A percentile compares a stretch with the other conserved stretches of the same genome.
Evolutionary conservation across 78 protist genomes (phyloP).

Genomic region (Cavenderia fasciculata): DNA sequence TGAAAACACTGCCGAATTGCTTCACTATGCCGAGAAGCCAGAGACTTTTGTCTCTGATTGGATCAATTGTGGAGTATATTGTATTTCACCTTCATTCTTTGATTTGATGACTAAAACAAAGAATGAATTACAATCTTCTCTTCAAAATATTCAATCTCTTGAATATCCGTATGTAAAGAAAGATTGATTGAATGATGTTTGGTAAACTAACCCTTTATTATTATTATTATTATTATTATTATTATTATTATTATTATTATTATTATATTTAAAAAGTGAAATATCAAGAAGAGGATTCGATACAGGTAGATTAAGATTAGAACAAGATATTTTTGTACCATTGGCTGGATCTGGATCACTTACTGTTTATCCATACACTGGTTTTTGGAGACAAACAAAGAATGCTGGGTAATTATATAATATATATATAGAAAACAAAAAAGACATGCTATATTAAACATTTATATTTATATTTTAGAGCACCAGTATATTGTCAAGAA

Average conservation of each 20-base stretch:
- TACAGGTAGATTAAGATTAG: slow-evolving; percentile 36
- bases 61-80: slow-evolving; percentile 84
- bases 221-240: neutral
- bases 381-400: slow-evolving; percentile 75
- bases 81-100: slow-evolving; percentile 58
- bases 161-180: slow-evolving; percentile 53
- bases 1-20: slow-evolving; percentile 45
- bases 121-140: slow-evolving; percentile 15
- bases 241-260: neutral
- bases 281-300: slow-evolving; percentile 45
- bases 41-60: slow-evolving; percentile 67
- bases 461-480: neutral
- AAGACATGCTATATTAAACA: neutral
- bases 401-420: slow-evolving; percentile 34
- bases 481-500: slow-evolving; percentile 72
- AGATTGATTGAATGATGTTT: neutral
- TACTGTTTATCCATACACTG: slow-evolving; percentile 33
- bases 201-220: too few relatives aligned
- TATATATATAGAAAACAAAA: neutral
- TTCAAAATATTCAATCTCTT: slow-evolving; percentile 7
- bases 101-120: slow-evolving; percentile 40
- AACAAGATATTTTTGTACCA: slow-evolving; percentile 78
- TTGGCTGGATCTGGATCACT: slow-evolving; percentile 50
- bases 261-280: slow-evolving; percentile 13
- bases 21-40: slow-evolving; percentile 84